A percentile compares a stretch with the other conserved stretches of the same genome.
These are phyloP conservation scores for Lumnitzera racemosa DNA, from an alignment of 345 rosid species.

Conservation along the genomic window DNA sequence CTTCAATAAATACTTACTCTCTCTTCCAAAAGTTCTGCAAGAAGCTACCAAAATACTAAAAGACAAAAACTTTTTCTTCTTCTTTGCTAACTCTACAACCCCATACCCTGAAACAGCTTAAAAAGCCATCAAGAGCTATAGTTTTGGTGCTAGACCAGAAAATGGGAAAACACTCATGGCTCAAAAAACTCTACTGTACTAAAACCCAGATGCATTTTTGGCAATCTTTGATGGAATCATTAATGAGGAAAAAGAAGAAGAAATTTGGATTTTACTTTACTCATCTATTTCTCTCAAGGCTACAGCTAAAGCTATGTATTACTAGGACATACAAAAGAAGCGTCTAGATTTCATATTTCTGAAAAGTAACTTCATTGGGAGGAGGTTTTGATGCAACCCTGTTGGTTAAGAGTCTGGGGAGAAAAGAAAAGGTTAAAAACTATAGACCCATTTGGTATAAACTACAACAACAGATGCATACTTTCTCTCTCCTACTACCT, in stretches of 20 bases:
- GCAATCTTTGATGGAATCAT: conserved; percentile 38
- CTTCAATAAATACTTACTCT: conserved; percentile 10
- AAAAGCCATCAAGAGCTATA: conserved; percentile 18
- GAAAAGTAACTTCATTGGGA: conserved; percentile 1
- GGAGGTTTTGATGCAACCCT: conserved; percentile 36
- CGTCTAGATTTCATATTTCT: conserved; percentile 30
- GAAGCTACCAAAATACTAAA: conserved; percentile 4
- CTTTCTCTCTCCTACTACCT: conserved; percentile 15
- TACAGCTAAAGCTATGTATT: conserved; percentile 18
- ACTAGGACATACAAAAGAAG: conserved; percentile 16
- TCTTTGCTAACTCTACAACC: conserved; percentile 6
- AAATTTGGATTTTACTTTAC: conserved; percentile 23
- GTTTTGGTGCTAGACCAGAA: conserved; percentile 12
- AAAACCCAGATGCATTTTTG: conserved; percentile 31
- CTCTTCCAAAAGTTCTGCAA: conserved; percentile 11
- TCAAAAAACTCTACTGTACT: conserved; percentile 33
- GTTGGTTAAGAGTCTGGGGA: conserved; percentile 23
- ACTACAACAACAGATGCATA: not conserved
- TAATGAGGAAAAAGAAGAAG: conserved; percentile 30
- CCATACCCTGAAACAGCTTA: conserved; percentile 9
- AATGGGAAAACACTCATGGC: conserved; percentile 28
- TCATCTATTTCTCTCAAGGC: conserved; percentile 7
- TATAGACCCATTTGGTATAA: too few species aligned
- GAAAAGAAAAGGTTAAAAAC: too few species aligned
- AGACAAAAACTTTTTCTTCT: conserved; percentile 4